A percentile compares a stretch with the other conserved stretches of the same genome.
These are phyloP conservation scores for Umbelopsis vinacea DNA, from an alignment of 192 early-diverging fungal species.

Conservation along the genomic window DNA sequence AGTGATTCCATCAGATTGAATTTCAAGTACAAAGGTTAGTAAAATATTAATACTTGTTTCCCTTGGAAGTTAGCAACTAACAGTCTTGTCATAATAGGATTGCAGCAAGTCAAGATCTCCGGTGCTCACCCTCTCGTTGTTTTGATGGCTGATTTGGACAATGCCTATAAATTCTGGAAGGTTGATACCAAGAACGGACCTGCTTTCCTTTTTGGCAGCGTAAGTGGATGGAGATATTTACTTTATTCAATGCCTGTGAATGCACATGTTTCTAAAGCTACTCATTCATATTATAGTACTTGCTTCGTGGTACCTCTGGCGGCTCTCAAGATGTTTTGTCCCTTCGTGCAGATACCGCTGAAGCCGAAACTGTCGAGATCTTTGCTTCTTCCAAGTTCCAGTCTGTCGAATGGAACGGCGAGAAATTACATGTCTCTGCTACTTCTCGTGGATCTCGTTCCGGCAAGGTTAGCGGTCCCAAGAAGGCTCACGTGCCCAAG, in stretches of 20 bases:
- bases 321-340: neutral
- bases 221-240: slow-evolving; percentile 10
- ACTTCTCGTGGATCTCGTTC: slow-evolving; percentile 18
- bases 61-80: neutral
- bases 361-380: neutral
- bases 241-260: neutral
- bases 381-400: slow-evolving; percentile 26
- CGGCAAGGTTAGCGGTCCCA: slow-evolving; percentile 1
- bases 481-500: slow-evolving; percentile 3
- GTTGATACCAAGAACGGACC: slow-evolving; percentile 23
- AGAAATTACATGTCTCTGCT: slow-evolving; percentile 4
- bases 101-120: slow-evolving; percentile 13
- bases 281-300: neutral
- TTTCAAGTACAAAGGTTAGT: slow-evolving; percentile 1
- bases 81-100: neutral
- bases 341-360: slow-evolving; percentile 16
- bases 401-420: slow-evolving; percentile 20
- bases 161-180: slow-evolving; percentile 29
- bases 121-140: slow-evolving; percentile 11
- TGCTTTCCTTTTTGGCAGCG: slow-evolving; percentile 24
- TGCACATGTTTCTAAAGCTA: neutral
- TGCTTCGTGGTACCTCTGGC: neutral
- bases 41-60: neutral
- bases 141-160: slow-evolving; percentile 26
- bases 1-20: slow-evolving; percentile 10